These are phyloP conservation scores for Pseudogymnoascus sp. DNA, from an alignment of 2,329 filamentous ascomycete species.

Conservation along the genomic window DNA sequence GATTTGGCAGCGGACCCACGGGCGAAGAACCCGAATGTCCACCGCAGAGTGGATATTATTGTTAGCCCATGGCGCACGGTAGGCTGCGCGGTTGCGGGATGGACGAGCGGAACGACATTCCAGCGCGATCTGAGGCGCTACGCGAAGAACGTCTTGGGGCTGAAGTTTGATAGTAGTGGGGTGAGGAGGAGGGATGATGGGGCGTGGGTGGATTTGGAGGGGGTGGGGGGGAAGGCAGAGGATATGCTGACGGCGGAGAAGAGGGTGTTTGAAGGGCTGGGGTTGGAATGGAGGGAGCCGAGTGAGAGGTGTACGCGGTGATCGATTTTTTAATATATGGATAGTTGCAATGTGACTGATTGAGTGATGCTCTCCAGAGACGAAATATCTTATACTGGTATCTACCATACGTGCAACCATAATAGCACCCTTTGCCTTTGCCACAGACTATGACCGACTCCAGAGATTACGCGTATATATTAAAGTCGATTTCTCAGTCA, in stretches of 20 bases:
- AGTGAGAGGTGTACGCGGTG: constrained; percentile 46
- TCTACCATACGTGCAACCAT: too few species aligned
- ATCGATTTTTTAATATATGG: background rate
- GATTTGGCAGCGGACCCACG: constrained; percentile 21
- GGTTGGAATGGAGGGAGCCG: constrained; percentile 57
- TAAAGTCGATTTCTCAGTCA: too few species aligned
- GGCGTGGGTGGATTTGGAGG: constrained; percentile 62
- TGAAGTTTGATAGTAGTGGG: constrained; percentile 90
- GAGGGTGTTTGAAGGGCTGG: constrained; percentile 70
- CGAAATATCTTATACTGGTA: too few species aligned
- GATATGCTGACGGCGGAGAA: constrained; percentile 68
- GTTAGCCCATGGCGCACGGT: constrained; percentile 80
- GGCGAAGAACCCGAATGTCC: constrained; percentile 60
- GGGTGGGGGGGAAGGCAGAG: constrained; percentile 38
- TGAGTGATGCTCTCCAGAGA: background rate
- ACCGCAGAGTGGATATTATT: constrained; percentile 87
- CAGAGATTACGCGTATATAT: too few species aligned
- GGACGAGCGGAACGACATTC: constrained; percentile 85
- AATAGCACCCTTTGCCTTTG: too few species aligned
- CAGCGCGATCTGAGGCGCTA: constrained; percentile 77
- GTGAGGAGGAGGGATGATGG: constrained; percentile 61
- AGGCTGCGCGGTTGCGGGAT: constrained; percentile 80
- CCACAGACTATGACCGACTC: too few species aligned
- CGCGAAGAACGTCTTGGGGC: constrained; percentile 59
- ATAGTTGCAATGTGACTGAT: background rate